A percentile compares a stretch with the other conserved stretches of the same genome.
These are phyloP conservation scores for Ogataea methanolica DNA, from an alignment of 805 yeast species.

Conservation along the genomic window DNA sequence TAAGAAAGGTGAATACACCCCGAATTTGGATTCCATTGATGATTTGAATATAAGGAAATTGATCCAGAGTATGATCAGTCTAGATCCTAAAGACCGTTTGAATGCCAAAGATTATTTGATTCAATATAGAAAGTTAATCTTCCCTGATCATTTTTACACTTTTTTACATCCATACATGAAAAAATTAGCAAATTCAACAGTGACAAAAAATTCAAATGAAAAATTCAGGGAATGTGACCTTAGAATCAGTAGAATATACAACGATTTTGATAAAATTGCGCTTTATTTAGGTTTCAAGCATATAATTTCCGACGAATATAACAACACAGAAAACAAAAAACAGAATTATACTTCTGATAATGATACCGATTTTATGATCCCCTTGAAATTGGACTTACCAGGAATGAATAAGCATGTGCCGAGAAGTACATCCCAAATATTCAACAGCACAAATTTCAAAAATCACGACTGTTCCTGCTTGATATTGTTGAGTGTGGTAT, in stretches of 20 bases:
- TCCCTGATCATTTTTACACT: constrained; percentile 65
- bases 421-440: constrained; percentile 29
- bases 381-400: constrained; percentile 44
- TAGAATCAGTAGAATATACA: constrained; percentile 57
- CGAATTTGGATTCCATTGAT: constrained; percentile 55
- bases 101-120: constrained; percentile 50
- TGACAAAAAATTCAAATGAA: constrained; percentile 12
- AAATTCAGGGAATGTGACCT: constrained; percentile 42
- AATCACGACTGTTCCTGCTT: constrained; percentile 44
- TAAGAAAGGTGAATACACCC: constrained; percentile 60
- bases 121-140: constrained; percentile 44
- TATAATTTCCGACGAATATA: constrained; percentile 10
- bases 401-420: constrained; percentile 49
- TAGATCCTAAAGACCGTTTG: constrained; percentile 58
- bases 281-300: constrained; percentile 35
- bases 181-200: constrained; percentile 26
- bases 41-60: constrained; percentile 48
- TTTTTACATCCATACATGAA: constrained; percentile 68
- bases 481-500: constrained; percentile 52
- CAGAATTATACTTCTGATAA: constrained; percentile 3
- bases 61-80: constrained; percentile 56
- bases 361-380: constrained; percentile 23
- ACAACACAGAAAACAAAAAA: no score
- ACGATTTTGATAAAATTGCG: constrained; percentile 50
- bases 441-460: constrained; percentile 11